A percentile compares a stretch with the other conserved stretches of the same genome.
Evolutionary conservation across 2,329 filamentous ascomycete species (phyloP).

Genomic region (Sporothrix dimorphospora): DNA sequence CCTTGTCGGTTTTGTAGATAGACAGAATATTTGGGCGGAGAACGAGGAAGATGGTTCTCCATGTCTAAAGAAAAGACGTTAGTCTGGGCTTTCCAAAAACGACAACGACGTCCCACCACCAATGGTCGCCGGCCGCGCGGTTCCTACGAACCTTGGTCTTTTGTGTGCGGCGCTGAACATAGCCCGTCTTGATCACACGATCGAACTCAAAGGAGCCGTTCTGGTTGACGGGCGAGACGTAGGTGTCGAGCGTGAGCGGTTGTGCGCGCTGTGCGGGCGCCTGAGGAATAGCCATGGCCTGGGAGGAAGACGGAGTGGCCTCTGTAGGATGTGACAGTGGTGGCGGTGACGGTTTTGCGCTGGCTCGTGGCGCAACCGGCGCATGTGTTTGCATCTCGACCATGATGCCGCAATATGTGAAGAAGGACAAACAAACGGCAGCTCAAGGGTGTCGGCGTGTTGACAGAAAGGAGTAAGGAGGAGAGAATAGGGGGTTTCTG

Average conservation of each 20-base stretch:
- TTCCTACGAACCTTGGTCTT: constrained; percentile 78
- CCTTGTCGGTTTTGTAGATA: constrained; percentile 89
- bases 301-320: neutral
- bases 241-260: constrained; percentile 62
- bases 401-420: constrained; percentile 32
- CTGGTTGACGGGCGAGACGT: constrained; percentile 81
- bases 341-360: constrained; percentile 27
- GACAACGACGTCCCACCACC: neutral
- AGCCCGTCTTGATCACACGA: constrained; percentile 86
- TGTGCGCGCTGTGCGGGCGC: constrained; percentile 40
- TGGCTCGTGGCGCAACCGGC: constrained; percentile 32
- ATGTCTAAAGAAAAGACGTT: constrained; percentile 59
- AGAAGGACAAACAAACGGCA: neutral
- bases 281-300: constrained; percentile 31
- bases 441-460: neutral
- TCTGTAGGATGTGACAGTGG: neutral
- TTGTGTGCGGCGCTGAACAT: constrained; percentile 83
- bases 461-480: neutral
- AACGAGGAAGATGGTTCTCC: constrained; percentile 89
- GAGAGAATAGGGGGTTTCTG: neutral
- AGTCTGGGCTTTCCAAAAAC: neutral
- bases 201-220: constrained; percentile 97
- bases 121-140: too few species aligned
- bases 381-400: constrained; percentile 37
- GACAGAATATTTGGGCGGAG: constrained; percentile 87